phyloP scores from a whole-genome alignment of 768 basidiomycete species.

The Leucocoprinus sp. region DNA sequence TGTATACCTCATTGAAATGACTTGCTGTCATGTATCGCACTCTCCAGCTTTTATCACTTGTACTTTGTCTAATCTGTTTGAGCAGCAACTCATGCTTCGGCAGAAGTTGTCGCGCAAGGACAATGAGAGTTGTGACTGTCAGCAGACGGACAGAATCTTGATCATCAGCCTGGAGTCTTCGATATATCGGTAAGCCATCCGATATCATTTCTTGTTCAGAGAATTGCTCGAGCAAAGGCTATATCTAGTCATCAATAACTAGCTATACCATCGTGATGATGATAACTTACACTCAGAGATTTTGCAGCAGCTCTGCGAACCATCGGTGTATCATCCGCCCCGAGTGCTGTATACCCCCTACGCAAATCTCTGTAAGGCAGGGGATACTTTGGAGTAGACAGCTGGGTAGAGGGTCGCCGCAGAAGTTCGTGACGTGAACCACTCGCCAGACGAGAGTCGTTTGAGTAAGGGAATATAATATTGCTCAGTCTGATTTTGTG shows the following conservation, averaged over 20 bases:
- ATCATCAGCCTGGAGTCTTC: constrained; percentile 89
- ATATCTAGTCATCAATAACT: constrained; percentile 15
- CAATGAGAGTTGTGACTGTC: constrained; percentile 93
- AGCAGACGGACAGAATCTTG: constrained; percentile 96
- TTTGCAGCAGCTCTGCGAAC: constrained; percentile 93
- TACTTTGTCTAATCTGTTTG: constrained; percentile 79
- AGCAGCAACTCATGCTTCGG: constrained; percentile 90
- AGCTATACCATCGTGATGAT: background rate
- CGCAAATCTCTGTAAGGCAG: constrained; percentile 73
- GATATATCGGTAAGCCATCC: constrained; percentile 88
- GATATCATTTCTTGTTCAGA: constrained; percentile 73
- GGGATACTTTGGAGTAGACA: constrained; percentile 75
- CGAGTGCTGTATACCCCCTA: constrained; percentile 73
- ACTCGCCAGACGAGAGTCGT: constrained; percentile 87
- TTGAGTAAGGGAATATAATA: constrained; percentile 87
- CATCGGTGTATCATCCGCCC: constrained; percentile 97
- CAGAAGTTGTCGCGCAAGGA: constrained; percentile 78
- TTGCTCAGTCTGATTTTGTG: constrained; percentile 75
- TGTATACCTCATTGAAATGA: constrained; percentile 85
- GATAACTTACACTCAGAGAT: constrained; percentile 73
- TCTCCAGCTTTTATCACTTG: constrained; percentile 96
- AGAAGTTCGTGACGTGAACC: constrained; percentile 98
- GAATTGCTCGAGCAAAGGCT: constrained; percentile 78
- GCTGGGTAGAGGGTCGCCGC: constrained; percentile 90
- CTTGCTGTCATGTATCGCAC: constrained; percentile 98